Base-by-base conservation (phyloP, 139 green algal species). In the Tetradesmus lagerheimii region DNA sequence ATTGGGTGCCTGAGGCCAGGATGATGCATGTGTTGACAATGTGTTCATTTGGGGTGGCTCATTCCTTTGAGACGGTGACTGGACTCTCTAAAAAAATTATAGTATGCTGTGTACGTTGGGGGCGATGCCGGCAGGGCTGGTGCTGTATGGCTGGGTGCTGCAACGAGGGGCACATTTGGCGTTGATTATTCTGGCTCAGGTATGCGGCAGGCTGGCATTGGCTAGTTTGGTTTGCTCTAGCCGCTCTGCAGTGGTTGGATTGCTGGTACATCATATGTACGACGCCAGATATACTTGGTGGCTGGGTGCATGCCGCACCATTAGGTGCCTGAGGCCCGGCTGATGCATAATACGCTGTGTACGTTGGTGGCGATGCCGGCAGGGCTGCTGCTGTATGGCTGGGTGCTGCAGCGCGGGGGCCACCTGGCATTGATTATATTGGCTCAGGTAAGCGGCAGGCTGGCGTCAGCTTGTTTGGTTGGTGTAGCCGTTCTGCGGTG, bases 321-420 rank as follows among this genome's bases (percentile, higher is more conserved):
- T n/a, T n/a, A 35, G 9, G 47, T 34, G 43, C 77, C 77, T 5
- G 41, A 79, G n/a, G 74, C 76, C 2, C 31, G 87, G 41, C 76
- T 91, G 35, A 27, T 78, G 43, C 34, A n/a, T 11, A 80, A 64
- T 43, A 35, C 29, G 35, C 76, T 86, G 47, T 2, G 16, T 2
- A 34, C 76, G 5, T 37, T 91, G 87, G 1, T 86, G 29, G 25
- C 45, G 5, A 87, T 86, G 87, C 87, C 87, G 35, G 31, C 47
- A 2, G 76, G 25, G 0, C 50, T 86, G n/a, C 0, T 84, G 4
- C 74, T 90, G 85, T 83, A 66, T 62, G 85, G 85, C 14, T 75
- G 47, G 81, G 29, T 38, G 38, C 25, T 83, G 37, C 38, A 50
- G 38, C 77, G 12, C 0, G 77, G 50, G 14, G 50, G 50, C 31